Percentiles rank a stretch among this genome's conserved stretches.
Evolutionary conservation across 1,284 basidiomycete species (phyloP).

Genomic region (Psilocybe mexicana): DNA sequence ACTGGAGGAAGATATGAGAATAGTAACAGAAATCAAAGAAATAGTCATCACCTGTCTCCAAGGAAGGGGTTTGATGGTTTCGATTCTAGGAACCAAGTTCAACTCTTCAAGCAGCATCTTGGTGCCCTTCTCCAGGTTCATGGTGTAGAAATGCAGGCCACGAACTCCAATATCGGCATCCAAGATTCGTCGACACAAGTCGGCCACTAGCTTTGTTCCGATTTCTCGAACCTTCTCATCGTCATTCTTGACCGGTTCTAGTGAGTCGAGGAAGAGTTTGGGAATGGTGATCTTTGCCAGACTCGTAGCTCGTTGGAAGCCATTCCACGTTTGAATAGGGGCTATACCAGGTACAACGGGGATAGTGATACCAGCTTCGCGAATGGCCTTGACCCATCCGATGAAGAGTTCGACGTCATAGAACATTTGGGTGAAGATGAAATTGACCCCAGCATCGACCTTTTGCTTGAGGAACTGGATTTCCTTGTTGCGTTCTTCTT

Average conservation of each 20-base stretch:
- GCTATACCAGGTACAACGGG: conserved; percentile 97
- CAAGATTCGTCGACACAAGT: conserved; percentile 84
- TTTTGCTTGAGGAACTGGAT: conserved; percentile 88
- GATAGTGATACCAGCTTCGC: conserved; percentile 85
- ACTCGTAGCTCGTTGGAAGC: conserved; percentile 90
- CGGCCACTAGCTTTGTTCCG: conserved; percentile 86
- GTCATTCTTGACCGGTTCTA: conserved; percentile 90
- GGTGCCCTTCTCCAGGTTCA: conserved; percentile 97
- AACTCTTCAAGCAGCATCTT: conserved; percentile 91
- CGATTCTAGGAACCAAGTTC: conserved; percentile 80
- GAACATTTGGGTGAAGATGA: conserved; percentile 97
- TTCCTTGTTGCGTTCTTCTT: conserved; percentile 79
- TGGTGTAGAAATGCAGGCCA: conserved; percentile 95
- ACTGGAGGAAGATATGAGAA: conserved; percentile 42
- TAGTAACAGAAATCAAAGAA: conserved; percentile 10
- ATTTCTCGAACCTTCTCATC: conserved; percentile 89
- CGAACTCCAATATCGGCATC: conserved; percentile 78
- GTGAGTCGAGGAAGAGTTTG: conserved; percentile 72
- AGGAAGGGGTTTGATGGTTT: conserved; percentile 87
- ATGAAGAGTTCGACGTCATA: conserved; percentile 89
- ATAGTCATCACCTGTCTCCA: conserved; percentile 79
- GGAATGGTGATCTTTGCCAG: conserved; percentile 89
- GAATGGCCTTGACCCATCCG: conserved; percentile 81
- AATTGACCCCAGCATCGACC: conserved; percentile 82
- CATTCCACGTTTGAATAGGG: conserved; percentile 98